Evolutionary conservation across 345 rosid species (phyloP).

Genomic region (Pugionium dolabratum): DNA sequence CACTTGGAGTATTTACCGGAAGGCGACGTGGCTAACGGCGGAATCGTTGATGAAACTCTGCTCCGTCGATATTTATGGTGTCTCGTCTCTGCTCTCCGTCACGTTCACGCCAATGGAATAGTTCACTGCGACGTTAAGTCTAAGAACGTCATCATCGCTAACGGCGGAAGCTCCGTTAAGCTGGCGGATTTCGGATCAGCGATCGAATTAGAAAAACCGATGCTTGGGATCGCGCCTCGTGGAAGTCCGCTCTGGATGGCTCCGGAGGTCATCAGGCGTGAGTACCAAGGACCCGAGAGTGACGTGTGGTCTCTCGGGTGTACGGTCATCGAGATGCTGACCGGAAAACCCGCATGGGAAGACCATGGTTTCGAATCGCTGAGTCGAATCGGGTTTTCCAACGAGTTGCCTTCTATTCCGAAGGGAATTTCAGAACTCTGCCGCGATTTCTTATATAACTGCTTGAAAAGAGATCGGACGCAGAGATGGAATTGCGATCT

Average conservation of each 20-base stretch:
- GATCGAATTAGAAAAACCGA: not conserved
- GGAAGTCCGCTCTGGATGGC: slow-evolving; percentile 97
- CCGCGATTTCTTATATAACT: slow-evolving; percentile 64
- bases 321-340: slow-evolving; percentile 71
- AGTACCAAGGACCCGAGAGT: slow-evolving; percentile 72
- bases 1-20: slow-evolving; percentile 64
- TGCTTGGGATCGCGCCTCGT: slow-evolving; percentile 45
- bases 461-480: slow-evolving; percentile 53
- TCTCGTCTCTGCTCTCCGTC: slow-evolving; percentile 57
- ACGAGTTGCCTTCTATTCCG: slow-evolving; percentile 55
- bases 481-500: slow-evolving; percentile 74
- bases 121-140: slow-evolving; percentile 86
- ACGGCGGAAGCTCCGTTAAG: slow-evolving; percentile 44
- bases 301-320: slow-evolving; percentile 88
- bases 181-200: slow-evolving; percentile 87
- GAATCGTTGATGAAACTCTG: slow-evolving; percentile 40
- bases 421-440: slow-evolving; percentile 50
- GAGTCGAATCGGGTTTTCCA: slow-evolving; percentile 56
- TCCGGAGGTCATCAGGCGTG: slow-evolving; percentile 75
- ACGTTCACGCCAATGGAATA: slow-evolving; percentile 58
- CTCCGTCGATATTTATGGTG: slow-evolving; percentile 54
- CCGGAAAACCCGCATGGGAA: slow-evolving; percentile 75
- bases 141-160: slow-evolving; percentile 54
- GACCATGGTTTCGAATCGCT: slow-evolving; percentile 57
- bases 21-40: slow-evolving; percentile 52